A percentile compares a stretch with the other conserved stretches of the same genome.
Conservation (phyloP, 169 alveolate species). For the Cryptosporidium xiaoi region DNA sequence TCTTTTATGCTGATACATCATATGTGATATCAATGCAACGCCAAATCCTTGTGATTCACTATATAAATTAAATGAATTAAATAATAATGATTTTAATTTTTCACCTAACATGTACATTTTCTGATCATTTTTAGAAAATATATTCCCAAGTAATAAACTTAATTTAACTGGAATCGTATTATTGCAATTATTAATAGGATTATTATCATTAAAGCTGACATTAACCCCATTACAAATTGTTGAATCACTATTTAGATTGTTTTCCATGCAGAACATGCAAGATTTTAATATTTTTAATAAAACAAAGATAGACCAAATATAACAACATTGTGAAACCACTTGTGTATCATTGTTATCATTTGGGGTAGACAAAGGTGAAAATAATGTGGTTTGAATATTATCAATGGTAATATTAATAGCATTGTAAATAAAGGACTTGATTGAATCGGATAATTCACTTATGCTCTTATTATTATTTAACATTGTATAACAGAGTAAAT, state of each 20-base stretch:
- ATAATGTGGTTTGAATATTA: slow-evolving; percentile 12
- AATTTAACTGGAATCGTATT: not conserved
- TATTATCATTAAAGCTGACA: not conserved
- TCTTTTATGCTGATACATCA: slow-evolving; percentile 40
- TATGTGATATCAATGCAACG: slow-evolving; percentile 29
- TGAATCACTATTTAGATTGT: not conserved
- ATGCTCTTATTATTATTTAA: slow-evolving; percentile 6
- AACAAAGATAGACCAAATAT: slow-evolving; percentile 63
- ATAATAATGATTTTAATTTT: slow-evolving; percentile 20
- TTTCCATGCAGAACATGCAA: slow-evolving; percentile 37
- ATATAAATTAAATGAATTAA: slow-evolving; percentile 31
- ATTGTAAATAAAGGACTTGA: slow-evolving; percentile 26
- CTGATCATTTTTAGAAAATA: slow-evolving; percentile 20
- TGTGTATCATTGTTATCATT: slow-evolving; percentile 11
- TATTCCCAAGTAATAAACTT: not conserved
- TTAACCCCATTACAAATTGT: not conserved
- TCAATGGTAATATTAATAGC: not conserved
- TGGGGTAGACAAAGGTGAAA: slow-evolving; percentile 4
- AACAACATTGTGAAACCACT: slow-evolving; percentile 46
- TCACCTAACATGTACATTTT: slow-evolving; percentile 18
- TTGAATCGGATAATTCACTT: slow-evolving; percentile 5
- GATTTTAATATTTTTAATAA: slow-evolving; percentile 38
- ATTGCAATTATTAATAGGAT: not conserved
- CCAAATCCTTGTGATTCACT: slow-evolving; percentile 71
- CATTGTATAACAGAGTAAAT: slow-evolving; percentile 61